Conservation (phyloP, 2,329 filamentous ascomycete species). For the Fusarium xyrophilum region DNA sequence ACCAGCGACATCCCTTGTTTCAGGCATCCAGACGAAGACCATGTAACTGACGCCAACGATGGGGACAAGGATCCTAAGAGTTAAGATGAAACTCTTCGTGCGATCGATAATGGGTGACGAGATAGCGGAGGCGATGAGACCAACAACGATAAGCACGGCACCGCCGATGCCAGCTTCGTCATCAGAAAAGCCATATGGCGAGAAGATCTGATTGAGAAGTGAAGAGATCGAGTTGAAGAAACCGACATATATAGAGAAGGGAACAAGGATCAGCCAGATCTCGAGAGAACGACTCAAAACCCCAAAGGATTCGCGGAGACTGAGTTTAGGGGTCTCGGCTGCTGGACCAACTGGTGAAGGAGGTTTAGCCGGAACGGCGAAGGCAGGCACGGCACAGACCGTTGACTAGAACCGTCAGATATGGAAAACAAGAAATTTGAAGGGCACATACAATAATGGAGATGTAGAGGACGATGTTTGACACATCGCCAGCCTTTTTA, state of each 20-base stretch:
- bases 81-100: conserved; percentile 77
- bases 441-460: conserved; percentile 72
- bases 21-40: conserved; percentile 78
- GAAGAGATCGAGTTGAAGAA: conserved; percentile 93
- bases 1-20: conserved; percentile 65
- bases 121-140: conserved; percentile 78
- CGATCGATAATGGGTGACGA: conserved; percentile 83
- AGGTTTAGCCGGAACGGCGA: conserved; percentile 79
- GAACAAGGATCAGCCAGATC: conserved; percentile 80
- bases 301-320: conserved; percentile 58
- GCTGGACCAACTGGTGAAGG: conserved; percentile 79
- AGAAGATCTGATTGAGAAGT: conserved; percentile 87
- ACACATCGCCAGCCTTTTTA: conserved; percentile 67
- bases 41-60: conserved; percentile 77
- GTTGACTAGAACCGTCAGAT: conserved; percentile 45
- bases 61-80: conserved; percentile 77
- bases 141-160: conserved; percentile 86
- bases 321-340: conserved; percentile 63
- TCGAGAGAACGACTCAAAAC: conserved; percentile 66
- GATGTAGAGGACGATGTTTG: conserved; percentile 83
- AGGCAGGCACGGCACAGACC: conserved; percentile 70
- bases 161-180: conserved; percentile 89
- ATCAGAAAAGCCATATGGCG: conserved; percentile 84
- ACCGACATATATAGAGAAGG: conserved; percentile 86
- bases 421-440: not conserved